phyloP scores from a whole-genome alignment of 225 moss, liverwort and hornwort species.

The Ulota crispa region DNA sequence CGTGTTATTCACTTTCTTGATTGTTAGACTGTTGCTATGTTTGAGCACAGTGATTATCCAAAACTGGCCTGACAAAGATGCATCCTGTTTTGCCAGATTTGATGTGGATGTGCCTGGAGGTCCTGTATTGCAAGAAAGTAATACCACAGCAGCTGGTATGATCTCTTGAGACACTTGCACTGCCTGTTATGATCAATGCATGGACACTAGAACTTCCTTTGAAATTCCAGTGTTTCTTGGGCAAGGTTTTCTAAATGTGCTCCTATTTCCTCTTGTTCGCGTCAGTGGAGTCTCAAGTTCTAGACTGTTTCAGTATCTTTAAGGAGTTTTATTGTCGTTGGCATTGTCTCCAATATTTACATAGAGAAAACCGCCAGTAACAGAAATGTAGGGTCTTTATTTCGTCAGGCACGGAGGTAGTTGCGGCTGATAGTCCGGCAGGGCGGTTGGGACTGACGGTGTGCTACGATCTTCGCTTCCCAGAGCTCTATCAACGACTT shows the following conservation, averaged over 20 bases:
- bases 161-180: slow-evolving; percentile 12
- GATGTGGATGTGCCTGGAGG: slow-evolving; percentile 94
- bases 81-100: slow-evolving; percentile 54
- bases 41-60: background rate
- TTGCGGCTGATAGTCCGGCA: slow-evolving; percentile 73
- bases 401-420: slow-evolving; percentile 66
- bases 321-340: slow-evolving; percentile 9
- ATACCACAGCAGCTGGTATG: slow-evolving; percentile 70
- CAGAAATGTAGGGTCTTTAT: background rate
- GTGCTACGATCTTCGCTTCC: slow-evolving; percentile 96
- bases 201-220: background rate
- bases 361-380: background rate
- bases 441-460: slow-evolving; percentile 85
- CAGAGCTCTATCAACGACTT: slow-evolving; percentile 87
- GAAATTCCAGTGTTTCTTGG: slow-evolving; percentile 6
- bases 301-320: background rate
- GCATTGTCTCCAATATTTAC: background rate
- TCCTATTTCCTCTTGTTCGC: background rate
- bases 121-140: slow-evolving; percentile 85
- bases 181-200: slow-evolving; percentile 14
- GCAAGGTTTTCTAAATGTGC: background rate
- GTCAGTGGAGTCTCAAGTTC: background rate
- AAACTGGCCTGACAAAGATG: slow-evolving; percentile 12
- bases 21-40: slow-evolving; percentile 5
- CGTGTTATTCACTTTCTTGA: background rate